Evolutionary conservation across 176 grass and related monocot genomes (phyloP), one percentile per base, ranked within the genome.

Genomic region (Ensete glaucum): DNA sequence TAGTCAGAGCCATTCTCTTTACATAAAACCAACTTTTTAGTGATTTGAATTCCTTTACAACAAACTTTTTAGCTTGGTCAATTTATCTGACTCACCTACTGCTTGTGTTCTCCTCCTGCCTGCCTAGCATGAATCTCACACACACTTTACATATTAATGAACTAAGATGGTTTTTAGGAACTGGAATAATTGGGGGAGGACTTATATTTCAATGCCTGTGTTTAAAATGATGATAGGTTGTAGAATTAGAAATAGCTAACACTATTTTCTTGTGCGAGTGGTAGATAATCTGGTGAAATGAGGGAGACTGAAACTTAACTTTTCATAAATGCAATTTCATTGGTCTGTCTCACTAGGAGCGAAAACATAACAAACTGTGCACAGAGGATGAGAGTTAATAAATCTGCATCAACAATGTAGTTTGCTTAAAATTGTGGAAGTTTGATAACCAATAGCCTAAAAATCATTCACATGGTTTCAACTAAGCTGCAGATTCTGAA

Each of bases 281-380:
- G 26, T 70, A 70, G 27, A 70, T 50, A 70, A 3, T 63, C 67
- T 34, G 72, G 52, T 74, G 52, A 23, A 19, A 63, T 63, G 9
- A 11, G 20, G 1, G n/a, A 63, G 29, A 29, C 29, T 29, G 29
- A 3, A 3, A 63, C 19, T 60, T 60, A 20, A 60, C 7, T 24
- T 43, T 6, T 23, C 20, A 64, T 24, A 64, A 19, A 24, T 23
- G 34, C 34, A 43, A 43, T 43, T 43, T 43, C 34, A 43, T 43
- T 43, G 3, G 3, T 43, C 3, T 43, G 34, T 43, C 34, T 43
- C 5, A 5, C 34, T 4, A 43, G 34, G 34, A 6, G 34, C 34
- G 0, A 43, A 43, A 43, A 43, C 4, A 34, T 34, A 43, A 43
- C 34, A 43, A 43, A 43, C 4, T 43, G 0, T 43, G 34, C 5